Evolutionary conservation across 768 basidiomycete species (phyloP).

Genomic region (Lentinula aciculospora): DNA sequence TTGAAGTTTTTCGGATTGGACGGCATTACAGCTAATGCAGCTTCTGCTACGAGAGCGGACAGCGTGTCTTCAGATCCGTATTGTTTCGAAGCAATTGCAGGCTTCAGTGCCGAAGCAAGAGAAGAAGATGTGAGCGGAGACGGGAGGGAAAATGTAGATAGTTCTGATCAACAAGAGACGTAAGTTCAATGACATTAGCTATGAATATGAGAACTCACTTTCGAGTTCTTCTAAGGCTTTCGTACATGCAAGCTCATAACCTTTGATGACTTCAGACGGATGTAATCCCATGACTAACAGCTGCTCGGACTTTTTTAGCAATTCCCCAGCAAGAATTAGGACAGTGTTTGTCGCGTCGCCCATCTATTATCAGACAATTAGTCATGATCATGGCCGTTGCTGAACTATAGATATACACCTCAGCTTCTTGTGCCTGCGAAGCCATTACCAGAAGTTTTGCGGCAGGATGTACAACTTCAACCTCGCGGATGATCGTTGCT

Average conservation of each 20-base stretch:
- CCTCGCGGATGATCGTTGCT: slow-evolving; percentile 95
- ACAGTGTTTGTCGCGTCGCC: slow-evolving; percentile 97
- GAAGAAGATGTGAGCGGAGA: slow-evolving; percentile 65
- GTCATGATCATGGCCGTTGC: background rate
- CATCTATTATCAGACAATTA: slow-evolving; percentile 54
- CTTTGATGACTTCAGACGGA: slow-evolving; percentile 91
- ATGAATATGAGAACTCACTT: slow-evolving; percentile 47
- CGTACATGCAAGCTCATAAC: slow-evolving; percentile 85
- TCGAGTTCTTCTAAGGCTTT: slow-evolving; percentile 88
- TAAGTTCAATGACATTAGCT: background rate
- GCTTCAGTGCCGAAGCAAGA: slow-evolving; percentile 74
- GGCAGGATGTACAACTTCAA: slow-evolving; percentile 98
- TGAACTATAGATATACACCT: slow-evolving; percentile 45
- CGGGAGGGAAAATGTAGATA: slow-evolving; percentile 65
- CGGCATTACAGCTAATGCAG: slow-evolving; percentile 90
- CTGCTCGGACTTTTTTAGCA: slow-evolving; percentile 89
- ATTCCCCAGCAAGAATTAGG: slow-evolving; percentile 90
- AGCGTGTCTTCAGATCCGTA: slow-evolving; percentile 89
- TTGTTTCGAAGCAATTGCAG: slow-evolving; percentile 95
- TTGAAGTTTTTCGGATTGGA: slow-evolving; percentile 87
- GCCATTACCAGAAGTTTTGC: slow-evolving; percentile 99
- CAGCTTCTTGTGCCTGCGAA: slow-evolving; percentile 91
- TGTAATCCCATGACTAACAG: slow-evolving; percentile 95
- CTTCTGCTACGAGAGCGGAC: slow-evolving; percentile 83
- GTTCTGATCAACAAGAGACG: slow-evolving; percentile 35